Base-by-base conservation (phyloP, 495 filamentous ascomycete genomes). In the Podospora pseudopauciseta region DNA sequence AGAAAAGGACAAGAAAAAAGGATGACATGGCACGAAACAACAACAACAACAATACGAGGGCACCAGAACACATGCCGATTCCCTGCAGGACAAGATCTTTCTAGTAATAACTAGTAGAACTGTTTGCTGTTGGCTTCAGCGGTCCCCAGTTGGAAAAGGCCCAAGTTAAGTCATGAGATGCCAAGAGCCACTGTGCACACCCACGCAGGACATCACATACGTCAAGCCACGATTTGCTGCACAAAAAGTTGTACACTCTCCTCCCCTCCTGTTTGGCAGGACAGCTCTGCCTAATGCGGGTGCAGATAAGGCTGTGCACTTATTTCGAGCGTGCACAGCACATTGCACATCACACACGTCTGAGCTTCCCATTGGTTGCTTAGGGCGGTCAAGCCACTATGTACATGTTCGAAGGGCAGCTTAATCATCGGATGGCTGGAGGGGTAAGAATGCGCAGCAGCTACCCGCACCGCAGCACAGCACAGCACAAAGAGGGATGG, bases 301-400 rank as follows among this genome's bases (percentile, higher is more conserved):
- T 53, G 19, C 28, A 63, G 67, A 69, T 71, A 74, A 68, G 75
- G 76, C 74, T 76, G 76, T 78, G 76, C 76, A 73, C 56, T 68
- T 73, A 75, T 75, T 76, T 75, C 60, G 32, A 63, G 44, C 39
- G 54, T 66, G 30, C 63, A 49, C 44, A 39, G 68, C 68, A 63
- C 63, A 69, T 60, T 55, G 64, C 65, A 69, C 65, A 68, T 71
- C 63, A 32, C 34, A 18, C 62, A 26, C 60, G 32, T 64, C 62
- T 57, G 27, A 23, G 65, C 32, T 60, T 65, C 30, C 62, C 65
- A 77, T 75, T 78, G 76, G 75, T 27, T 28, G 59, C 6, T 58
- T 64, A 56, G 30, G 61, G 23, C 53, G 62, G 26, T 56, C 68
- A 68, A 75, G 66, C 65, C 69, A 71, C 65, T 34, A 27, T 61